Evolutionary conservation across 2,329 filamentous ascomycete genomes (phyloP), one percentile per base, ranked within the genome.

Genomic region (Exophiala dermatitidis): DNA sequence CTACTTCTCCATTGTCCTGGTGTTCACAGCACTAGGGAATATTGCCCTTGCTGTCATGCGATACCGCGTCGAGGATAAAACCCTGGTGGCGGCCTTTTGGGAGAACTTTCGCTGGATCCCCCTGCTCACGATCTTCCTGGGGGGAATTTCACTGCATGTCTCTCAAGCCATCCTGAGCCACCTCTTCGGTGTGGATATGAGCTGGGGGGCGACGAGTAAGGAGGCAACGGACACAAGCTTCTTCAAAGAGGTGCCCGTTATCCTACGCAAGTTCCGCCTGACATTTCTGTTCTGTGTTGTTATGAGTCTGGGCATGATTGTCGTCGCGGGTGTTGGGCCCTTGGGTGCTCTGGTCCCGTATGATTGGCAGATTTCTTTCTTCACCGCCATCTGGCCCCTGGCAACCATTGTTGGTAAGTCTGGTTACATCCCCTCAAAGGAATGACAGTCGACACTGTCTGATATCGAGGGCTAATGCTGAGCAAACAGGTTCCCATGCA

Each of bases 141-240:
- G 88, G 48, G 88, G 88, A 37, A 76, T 93, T 46, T 87, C 83
- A 1, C 78, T 94, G 34, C 88, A 94, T 71, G 80, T 95, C 46
- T 87, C 82, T 31, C 85, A 90, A 67, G 88, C 88, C 1, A 74
- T 95, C 33, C 71, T 93, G 43, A 78, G 83, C 3, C 89, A 94
- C 73, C 88, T 93, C 80, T 87, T 93, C 67, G 82, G 87, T 71
- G 82, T 91, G 66, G 79, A 93, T 70, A 91, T 93, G 84, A 81
- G 80, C 2, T 93, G 88, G 88, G 88, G 88, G 47, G 83, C 88
- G 1, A 94, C 89, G 0, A 80, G 83, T 38, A 94, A 94, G 72
- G 89, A 95, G 58, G 54, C 68, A 63, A 53, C 67, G 63, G 83
- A 85, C 65, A 84, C 85, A 29, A 86, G 88, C 69, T 94, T 94